These are phyloP conservation scores for Rhodotorula sp. DNA, from an alignment of 1,284 basidiomycete species.

Conservation along the genomic window DNA sequence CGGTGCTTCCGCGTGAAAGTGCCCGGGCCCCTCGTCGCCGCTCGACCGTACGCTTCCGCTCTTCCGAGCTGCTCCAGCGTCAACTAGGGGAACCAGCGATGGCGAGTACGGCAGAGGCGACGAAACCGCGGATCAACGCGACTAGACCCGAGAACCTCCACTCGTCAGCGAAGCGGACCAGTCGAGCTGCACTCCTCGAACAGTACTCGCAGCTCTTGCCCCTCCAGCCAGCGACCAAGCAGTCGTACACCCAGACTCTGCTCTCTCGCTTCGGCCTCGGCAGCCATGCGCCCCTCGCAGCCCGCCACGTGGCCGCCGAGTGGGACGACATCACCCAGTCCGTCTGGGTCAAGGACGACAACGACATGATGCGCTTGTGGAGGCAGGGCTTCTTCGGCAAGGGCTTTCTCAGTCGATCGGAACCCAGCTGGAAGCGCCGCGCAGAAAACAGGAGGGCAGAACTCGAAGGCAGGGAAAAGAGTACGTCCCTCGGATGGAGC, in stretches of 20 bases:
- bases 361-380: constrained; percentile 73
- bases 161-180: constrained; percentile 29
- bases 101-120: neutral
- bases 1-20: too few relatives aligned
- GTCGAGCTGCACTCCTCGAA: constrained; percentile 9
- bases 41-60: neutral
- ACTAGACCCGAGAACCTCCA: constrained; percentile 34
- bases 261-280: constrained; percentile 51
- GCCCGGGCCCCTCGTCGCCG: too few relatives aligned
- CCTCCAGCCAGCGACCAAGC: constrained; percentile 8
- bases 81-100: neutral
- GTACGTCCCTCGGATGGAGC: constrained; percentile 49
- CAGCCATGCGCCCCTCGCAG: constrained; percentile 57
- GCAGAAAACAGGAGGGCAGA: constrained; percentile 66
- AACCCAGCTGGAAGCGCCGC: constrained; percentile 77
- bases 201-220: constrained; percentile 37
- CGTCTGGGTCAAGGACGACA: constrained; percentile 69
- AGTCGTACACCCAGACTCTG: constrained; percentile 60
- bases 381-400: constrained; percentile 94
- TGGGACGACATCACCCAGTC: constrained; percentile 71
- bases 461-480: constrained; percentile 52
- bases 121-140: constrained; percentile 1
- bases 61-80: neutral
- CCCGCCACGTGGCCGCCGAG: constrained; percentile 60
- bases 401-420: constrained; percentile 86